Evolutionary conservation across 2,329 filamentous ascomycete species (phyloP).

Genomic region (Elsinoe fawcettii): DNA sequence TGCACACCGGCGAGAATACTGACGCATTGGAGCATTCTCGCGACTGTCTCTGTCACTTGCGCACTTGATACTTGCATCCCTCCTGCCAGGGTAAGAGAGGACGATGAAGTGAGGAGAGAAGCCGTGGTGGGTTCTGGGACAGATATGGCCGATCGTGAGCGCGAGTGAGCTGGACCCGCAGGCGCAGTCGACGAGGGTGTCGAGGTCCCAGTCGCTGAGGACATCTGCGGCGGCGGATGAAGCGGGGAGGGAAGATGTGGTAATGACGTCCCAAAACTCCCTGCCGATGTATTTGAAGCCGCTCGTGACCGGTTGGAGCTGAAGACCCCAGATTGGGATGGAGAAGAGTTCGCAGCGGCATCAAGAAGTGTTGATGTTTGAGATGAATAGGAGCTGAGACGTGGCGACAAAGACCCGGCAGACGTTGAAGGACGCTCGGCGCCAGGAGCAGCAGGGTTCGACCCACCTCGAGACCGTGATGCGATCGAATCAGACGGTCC

Average conservation of each 20-base stretch:
- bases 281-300: slow-evolving; percentile 68
- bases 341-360: slow-evolving; percentile 36
- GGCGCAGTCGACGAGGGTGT: slow-evolving; percentile 9
- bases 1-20: slow-evolving; percentile 76
- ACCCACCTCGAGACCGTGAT: slow-evolving; percentile 22
- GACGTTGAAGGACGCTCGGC: slow-evolving; percentile 53
- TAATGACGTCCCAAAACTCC: slow-evolving; percentile 37
- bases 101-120: slow-evolving; percentile 31
- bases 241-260: slow-evolving; percentile 27
- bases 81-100: slow-evolving; percentile 34
- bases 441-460: slow-evolving; percentile 27
- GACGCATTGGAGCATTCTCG: slow-evolving; percentile 91
- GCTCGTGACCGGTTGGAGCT: slow-evolving; percentile 57
- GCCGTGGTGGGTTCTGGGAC: slow-evolving; percentile 18
- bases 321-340: slow-evolving; percentile 36
- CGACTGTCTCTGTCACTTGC: slow-evolving; percentile 87
- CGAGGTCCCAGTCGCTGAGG: slow-evolving; percentile 19
- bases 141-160: slow-evolving; percentile 9
- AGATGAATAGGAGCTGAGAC: slow-evolving; percentile 70
- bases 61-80: slow-evolving; percentile 34
- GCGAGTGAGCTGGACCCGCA: slow-evolving; percentile 19
- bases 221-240: slow-evolving; percentile 20
- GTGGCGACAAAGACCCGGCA: slow-evolving; percentile 65
- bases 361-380: slow-evolving; percentile 74
- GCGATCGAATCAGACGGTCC: slow-evolving; percentile 30